These are phyloP conservation scores for Basidioascus undulatus DNA, from an alignment of 768 basidiomycete genomes.

Conservation along the genomic window DNA sequence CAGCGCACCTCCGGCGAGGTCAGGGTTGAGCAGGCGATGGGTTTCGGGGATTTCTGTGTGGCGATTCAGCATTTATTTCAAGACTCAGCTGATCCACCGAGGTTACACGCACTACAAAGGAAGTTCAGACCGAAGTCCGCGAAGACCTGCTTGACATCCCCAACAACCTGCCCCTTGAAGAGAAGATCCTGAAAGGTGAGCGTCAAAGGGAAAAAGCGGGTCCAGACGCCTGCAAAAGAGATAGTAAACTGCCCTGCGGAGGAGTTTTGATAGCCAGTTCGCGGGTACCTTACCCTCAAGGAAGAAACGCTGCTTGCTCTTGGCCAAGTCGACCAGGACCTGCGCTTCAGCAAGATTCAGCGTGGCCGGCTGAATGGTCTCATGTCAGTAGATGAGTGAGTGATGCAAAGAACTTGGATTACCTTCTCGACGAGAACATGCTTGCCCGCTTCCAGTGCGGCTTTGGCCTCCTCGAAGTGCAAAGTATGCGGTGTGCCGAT, in stretches of 20 bases:
- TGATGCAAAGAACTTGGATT: slow-evolving; percentile 7
- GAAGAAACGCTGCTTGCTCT: slow-evolving; percentile 16
- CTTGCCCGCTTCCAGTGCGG: slow-evolving; percentile 17
- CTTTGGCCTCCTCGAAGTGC: slow-evolving; percentile 16
- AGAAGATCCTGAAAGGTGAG: slow-evolving; percentile 15
- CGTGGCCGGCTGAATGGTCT: slow-evolving; percentile 10
- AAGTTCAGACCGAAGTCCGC: slow-evolving; percentile 16
- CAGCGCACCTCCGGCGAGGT: slow-evolving; percentile 17
- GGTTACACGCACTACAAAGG: slow-evolving; percentile 7
- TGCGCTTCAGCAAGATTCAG: slow-evolving; percentile 17
- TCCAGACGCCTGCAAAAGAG: slow-evolving; percentile 15
- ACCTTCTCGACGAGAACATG: slow-evolving; percentile 18
- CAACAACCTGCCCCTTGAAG: slow-evolving; percentile 13
- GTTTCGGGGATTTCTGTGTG: slow-evolving; percentile 8
- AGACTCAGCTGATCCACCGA: too few relatives aligned
- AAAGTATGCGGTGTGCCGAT: slow-evolving; percentile 17
- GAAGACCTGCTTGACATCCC: slow-evolving; percentile 14
- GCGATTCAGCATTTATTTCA: too few relatives aligned
- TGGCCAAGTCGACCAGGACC: slow-evolving; percentile 14
- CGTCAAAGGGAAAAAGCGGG: slow-evolving; percentile 17
- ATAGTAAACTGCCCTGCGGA: too few relatives aligned
- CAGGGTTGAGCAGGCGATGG: slow-evolving; percentile 15
- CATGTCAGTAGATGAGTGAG: background rate
- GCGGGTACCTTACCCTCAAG: slow-evolving; percentile 16
- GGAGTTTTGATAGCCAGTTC: background rate